These are phyloP conservation scores for Hirsutella thompsonii DNA, from an alignment of 2,329 filamentous ascomycete species.

Conservation along the genomic window DNA sequence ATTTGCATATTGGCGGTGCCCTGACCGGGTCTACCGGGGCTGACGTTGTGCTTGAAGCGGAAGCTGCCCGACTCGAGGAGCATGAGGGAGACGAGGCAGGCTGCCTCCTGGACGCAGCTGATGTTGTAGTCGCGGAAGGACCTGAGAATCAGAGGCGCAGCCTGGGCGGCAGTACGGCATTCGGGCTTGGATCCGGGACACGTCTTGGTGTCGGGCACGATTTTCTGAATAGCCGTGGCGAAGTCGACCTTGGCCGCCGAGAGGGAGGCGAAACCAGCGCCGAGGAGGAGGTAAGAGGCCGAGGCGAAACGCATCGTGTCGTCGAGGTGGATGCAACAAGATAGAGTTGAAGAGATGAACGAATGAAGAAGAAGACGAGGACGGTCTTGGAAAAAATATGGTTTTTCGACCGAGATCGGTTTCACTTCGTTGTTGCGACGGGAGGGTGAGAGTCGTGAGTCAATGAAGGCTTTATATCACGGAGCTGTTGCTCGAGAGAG, in stretches of 20 bases:
- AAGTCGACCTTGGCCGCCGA: not conserved
- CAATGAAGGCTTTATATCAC: too few species aligned
- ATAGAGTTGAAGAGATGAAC: not conserved
- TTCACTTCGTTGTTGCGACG: too few species aligned
- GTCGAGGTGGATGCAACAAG: too few species aligned
- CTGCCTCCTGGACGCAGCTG: conserved; percentile 43
- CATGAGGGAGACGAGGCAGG: conserved; percentile 58
- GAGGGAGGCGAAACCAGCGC: conserved; percentile 13
- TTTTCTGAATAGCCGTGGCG: conserved; percentile 9
- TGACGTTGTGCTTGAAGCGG: conserved; percentile 56
- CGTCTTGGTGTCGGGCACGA: not conserved
- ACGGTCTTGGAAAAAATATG: not conserved
- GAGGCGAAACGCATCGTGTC: conserved; percentile 2
- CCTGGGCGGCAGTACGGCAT: conserved; percentile 52
- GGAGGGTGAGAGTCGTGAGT: not conserved
- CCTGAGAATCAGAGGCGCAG: conserved; percentile 40
- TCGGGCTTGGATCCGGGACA: conserved; percentile 23
- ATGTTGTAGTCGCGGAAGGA: conserved; percentile 47
- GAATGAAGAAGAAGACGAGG: not conserved
- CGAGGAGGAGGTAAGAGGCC: conserved; percentile 1
- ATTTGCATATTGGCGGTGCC: conserved; percentile 51
- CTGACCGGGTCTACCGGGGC: conserved; percentile 47
- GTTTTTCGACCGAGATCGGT: too few species aligned
- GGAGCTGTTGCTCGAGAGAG: too few species aligned
- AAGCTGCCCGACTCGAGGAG: conserved; percentile 59